Percentiles rank a stretch among this genome's conserved stretches.
Evolutionary conservation across 352 stramenopile species (phyloP).

Genomic region (Pythium apleroticum): DNA sequence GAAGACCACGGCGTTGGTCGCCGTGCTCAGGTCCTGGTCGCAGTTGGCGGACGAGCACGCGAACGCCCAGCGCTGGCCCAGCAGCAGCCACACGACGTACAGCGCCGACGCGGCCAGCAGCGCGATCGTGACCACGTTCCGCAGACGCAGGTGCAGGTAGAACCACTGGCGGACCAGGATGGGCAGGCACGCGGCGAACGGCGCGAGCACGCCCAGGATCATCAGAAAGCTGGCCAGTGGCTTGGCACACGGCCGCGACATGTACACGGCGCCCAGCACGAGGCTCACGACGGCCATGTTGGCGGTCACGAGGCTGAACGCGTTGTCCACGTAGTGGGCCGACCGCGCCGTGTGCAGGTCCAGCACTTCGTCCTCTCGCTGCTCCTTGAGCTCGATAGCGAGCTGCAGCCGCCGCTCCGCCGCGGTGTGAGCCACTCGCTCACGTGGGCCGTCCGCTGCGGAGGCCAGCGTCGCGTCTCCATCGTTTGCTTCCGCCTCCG

Average conservation of each 20-base stretch:
- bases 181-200: constrained; percentile 33
- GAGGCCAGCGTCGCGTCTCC: not conserved
- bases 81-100: constrained; percentile 33
- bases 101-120: constrained; percentile 26
- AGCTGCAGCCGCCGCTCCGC: constrained; percentile 12
- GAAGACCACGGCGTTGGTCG: constrained; percentile 35
- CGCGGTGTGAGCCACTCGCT: not conserved
- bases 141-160: constrained; percentile 38
- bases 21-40: constrained; percentile 35
- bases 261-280: constrained; percentile 32
- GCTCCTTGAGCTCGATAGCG: constrained; percentile 16
- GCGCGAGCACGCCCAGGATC: constrained; percentile 31
- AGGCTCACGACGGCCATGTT: constrained; percentile 40
- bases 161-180: constrained; percentile 44
- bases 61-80: constrained; percentile 39
- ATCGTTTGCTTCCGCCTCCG: not conserved
- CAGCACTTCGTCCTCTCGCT: constrained; percentile 25
- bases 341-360: constrained; percentile 28
- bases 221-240: constrained; percentile 34
- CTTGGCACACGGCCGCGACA: constrained; percentile 28
- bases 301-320: constrained; percentile 36
- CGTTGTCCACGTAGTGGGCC: constrained; percentile 35
- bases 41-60: constrained; percentile 32
- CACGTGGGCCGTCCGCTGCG: not conserved
- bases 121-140: constrained; percentile 19